Evolutionary conservation across 1,139 yeast species (phyloP), one percentile per base, ranked within the genome.

Genomic region (Arxiozyma heterogenica): DNA sequence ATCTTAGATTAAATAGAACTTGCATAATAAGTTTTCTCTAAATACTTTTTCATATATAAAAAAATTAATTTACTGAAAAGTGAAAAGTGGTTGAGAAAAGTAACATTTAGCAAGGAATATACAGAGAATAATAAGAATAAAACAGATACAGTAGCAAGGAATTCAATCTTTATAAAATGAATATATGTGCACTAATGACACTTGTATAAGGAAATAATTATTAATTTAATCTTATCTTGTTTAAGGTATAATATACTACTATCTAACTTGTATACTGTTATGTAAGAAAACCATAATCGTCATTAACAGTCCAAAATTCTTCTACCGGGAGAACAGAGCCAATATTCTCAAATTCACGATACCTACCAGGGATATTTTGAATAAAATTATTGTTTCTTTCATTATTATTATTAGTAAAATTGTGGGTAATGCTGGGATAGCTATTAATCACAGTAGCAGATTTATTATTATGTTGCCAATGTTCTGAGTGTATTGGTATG

Each of bases 211-310:
- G 41, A 23, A 34, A 20, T 27, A n/a, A 5, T 27, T 12, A n/a
- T 17, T 21, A 20, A 39, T 11, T 27, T 34, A 34, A 15, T 34
- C 39, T 34, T 34, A 34, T 15, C 17, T 34, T 34, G 39, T 34
- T 15, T 12, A 34, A 15, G 17, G 17, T 12, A 34, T 34, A 6
- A 23, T 23, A 34, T n/a, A 21, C 20, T 27, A n/a, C 4, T 18
- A 20, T n/a, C 17, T 21, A 20, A 39, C 20, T 44, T n/a, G 12
- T 9, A 41, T 8, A 8, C 23, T 38, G 25, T 55, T 53, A 73
- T 2, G 77, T 72, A 41, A 74, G 57, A 55, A 75, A 75, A 7
- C 77, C 78, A 56, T 74, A 73, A 57, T 75, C 77, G 54, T 72
- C 76, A 49, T 71, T 71, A 21, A 69, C 70, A 8, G 69, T 68